Evolutionary conservation across 1,284 basidiomycete species (phyloP).

Genomic region (Heterobasidion irregulare): DNA sequence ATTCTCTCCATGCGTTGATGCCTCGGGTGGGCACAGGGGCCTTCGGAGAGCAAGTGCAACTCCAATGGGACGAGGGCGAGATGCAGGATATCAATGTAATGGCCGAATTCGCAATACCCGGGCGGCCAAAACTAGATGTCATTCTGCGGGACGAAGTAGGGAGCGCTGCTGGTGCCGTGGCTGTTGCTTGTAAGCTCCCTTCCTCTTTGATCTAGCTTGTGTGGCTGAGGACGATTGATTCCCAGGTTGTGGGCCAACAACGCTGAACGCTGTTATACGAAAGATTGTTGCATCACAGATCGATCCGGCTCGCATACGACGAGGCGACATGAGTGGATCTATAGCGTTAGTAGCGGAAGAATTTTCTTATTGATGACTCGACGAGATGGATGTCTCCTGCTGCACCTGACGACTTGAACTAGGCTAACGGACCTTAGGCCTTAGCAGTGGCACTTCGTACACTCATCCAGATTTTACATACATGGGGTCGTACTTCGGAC

Average conservation of each 20-base stretch:
- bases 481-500: too few species aligned
- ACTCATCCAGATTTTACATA: too few species aligned
- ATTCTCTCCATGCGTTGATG: slow-evolving; percentile 20
- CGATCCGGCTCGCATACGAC: slow-evolving; percentile 41
- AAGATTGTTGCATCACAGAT: slow-evolving; percentile 62
- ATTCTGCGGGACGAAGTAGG: slow-evolving; percentile 65
- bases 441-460: too few species aligned
- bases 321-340: slow-evolving; percentile 55
- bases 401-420: too few species aligned
- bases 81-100: slow-evolving; percentile 58
- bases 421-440: too few species aligned
- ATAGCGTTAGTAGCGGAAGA: slow-evolving; percentile 63
- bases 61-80: slow-evolving; percentile 62
- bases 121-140: slow-evolving; percentile 64
- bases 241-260: slow-evolving; percentile 67
- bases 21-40: slow-evolving; percentile 15
- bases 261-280: slow-evolving; percentile 64
- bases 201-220: too few species aligned
- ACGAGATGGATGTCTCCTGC: too few species aligned
- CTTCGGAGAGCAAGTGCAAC: slow-evolving; percentile 22
- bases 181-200: slow-evolving; percentile 57
- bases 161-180: slow-evolving; percentile 42
- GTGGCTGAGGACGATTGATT: background rate
- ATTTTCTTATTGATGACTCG: slow-evolving; percentile 41
- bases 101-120: slow-evolving; percentile 63